Evolutionary conservation across 306 rosid species (phyloP).

Genomic region (Castanea mollissima): DNA sequence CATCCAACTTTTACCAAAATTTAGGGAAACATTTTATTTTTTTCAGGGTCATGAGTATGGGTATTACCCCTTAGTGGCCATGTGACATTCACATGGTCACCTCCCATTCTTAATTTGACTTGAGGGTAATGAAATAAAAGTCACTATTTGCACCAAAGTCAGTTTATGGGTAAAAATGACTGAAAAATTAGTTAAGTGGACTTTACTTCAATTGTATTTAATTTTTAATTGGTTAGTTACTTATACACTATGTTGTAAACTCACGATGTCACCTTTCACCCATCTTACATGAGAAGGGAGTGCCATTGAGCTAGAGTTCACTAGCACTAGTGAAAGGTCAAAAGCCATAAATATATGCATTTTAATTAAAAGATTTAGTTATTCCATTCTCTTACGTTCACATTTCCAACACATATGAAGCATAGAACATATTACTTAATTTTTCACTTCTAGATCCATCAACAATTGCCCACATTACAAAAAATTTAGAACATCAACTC

Average conservation of each 20-base stretch:
- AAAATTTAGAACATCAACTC: no score
- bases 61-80: not conserved
- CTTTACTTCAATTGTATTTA: not conserved
- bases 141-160: not conserved
- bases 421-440: not conserved
- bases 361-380: not conserved
- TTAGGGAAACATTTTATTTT: not conserved
- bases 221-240: no score
- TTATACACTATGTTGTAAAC: no score
- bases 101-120: no score
- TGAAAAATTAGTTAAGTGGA: not conserved
- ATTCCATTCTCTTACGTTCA: not conserved
- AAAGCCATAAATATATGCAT: not conserved
- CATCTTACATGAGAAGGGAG: no score
- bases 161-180: not conserved
- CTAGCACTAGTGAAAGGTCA: not conserved
- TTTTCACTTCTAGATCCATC: not conserved
- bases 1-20: not conserved
- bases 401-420: constrained; percentile 54
- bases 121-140: not conserved
- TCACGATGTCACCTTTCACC: no score
- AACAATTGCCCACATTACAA: not conserved
- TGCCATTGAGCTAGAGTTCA: no score
- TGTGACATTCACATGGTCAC: not conserved
- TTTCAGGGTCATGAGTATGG: not conserved